Percentiles rank a stretch among this genome's conserved stretches.
Conservation (phyloP, 176 grass and related monocot species). For the Aegilops longissima region DNA sequence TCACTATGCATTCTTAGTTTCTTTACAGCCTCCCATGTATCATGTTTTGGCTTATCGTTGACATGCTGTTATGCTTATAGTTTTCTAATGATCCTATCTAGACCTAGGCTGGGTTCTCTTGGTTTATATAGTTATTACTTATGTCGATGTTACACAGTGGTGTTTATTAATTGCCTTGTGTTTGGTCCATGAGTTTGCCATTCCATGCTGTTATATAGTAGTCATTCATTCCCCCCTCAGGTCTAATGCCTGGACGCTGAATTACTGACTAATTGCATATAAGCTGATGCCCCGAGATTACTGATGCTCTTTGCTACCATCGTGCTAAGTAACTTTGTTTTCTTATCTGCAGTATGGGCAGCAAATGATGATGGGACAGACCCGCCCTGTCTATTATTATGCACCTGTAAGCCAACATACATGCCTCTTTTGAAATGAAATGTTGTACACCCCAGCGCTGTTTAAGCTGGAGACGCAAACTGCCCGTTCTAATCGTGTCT, state of each 20-base stretch:
- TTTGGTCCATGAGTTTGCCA: background rate
- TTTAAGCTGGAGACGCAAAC: background rate
- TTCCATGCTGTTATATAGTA: background rate
- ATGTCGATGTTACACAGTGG: background rate
- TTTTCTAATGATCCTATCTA: no score
- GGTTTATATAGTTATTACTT: background rate
- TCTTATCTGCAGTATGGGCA: slow-evolving; percentile 60
- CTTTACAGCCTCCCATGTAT: no score
- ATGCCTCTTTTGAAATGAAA: background rate
- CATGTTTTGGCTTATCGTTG: no score
- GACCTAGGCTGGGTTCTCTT: background rate
- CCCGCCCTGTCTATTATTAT: slow-evolving; percentile 66
- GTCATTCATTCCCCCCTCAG: background rate
- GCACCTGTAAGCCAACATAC: slow-evolving; percentile 44
- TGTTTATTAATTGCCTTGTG: background rate
- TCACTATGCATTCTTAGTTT: background rate
- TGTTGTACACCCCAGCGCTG: background rate
- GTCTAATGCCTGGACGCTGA: no score
- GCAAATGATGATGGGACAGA: slow-evolving; percentile 66
- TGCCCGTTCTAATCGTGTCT: background rate
- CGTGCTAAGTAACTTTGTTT: background rate
- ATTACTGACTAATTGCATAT: no score
- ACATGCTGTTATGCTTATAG: no score
- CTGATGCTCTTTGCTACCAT: background rate
- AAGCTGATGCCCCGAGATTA: no score